Percentiles rank a stretch among this genome's conserved stretches.
These are phyloP conservation scores for Heritiera littoralis DNA, from an alignment of 345 rosid genomes.

Conservation along the genomic window DNA sequence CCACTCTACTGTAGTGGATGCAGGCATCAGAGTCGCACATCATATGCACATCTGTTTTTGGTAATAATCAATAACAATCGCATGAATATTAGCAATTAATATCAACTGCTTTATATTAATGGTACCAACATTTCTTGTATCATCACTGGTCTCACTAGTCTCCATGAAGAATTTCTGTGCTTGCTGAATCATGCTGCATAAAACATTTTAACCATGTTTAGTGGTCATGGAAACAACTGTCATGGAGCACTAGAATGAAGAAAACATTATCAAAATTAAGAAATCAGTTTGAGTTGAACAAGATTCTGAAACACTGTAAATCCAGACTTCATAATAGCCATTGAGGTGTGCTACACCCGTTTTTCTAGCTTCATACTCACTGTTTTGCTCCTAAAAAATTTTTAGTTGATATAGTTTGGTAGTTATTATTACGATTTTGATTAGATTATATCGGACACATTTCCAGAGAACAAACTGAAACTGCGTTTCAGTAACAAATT, in stretches of 20 bases:
- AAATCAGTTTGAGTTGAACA: not conserved
- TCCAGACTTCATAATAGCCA: not conserved
- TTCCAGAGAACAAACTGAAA: not conserved
- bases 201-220: slow-evolving; percentile 32
- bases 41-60: not conserved
- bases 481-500: not conserved
- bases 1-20: not conserved
- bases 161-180: slow-evolving; percentile 61
- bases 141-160: slow-evolving; percentile 57
- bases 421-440: not conserved
- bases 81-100: not conserved
- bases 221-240: slow-evolving; percentile 19
- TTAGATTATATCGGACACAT: not conserved
- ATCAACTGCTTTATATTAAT: slow-evolving; percentile 1
- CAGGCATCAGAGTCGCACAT: not conserved
- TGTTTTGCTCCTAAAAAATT: not conserved
- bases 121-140: slow-evolving; percentile 64
- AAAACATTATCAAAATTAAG: slow-evolving; percentile 4
- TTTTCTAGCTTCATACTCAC: not conserved
- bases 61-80: slow-evolving; percentile 11
- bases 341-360: not conserved
- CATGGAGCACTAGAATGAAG: slow-evolving; percentile 13
- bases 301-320: not conserved
- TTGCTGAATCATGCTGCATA: slow-evolving; percentile 68
- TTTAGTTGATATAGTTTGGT: not conserved